phyloP scores from a whole-genome alignment of 2,329 filamentous ascomycete genomes.

The Stemphylium beticola region DNA sequence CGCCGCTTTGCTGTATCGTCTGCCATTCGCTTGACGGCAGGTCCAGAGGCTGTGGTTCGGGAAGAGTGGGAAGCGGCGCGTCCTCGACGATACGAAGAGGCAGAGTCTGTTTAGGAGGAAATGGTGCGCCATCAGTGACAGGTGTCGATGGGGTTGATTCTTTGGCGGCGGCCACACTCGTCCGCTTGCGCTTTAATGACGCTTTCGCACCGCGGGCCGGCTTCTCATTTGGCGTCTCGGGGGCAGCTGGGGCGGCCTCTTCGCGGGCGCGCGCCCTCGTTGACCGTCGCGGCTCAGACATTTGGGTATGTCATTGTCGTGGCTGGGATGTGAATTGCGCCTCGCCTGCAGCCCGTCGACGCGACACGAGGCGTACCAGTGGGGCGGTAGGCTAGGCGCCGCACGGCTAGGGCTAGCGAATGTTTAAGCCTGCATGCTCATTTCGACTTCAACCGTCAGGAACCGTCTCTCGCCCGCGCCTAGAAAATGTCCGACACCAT shows the following conservation, averaged over 20 bases:
- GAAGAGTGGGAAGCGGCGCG: conserved; percentile 73
- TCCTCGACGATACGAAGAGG: conserved; percentile 69
- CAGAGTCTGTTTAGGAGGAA: conserved; percentile 46
- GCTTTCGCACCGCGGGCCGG: conserved; percentile 35
- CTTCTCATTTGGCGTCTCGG: conserved; percentile 29
- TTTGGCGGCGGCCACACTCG: conserved; percentile 27
- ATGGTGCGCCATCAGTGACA: conserved; percentile 19
- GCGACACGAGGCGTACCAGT: conserved; percentile 7
- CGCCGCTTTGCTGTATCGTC: conserved; percentile 75
- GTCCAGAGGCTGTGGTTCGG: conserved; percentile 68
- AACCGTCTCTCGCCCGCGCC: neutral
- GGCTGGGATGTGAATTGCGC: neutral
- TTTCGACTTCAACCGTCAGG: neutral
- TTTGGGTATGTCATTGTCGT: conserved; percentile 15
- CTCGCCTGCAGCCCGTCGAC: neutral
- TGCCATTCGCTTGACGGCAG: conserved; percentile 72
- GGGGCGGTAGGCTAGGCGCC: conserved; percentile 2
- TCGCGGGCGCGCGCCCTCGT: conserved; percentile 46
- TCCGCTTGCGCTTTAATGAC: conserved; percentile 44
- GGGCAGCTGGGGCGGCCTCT: conserved; percentile 34
- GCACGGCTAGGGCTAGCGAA: neutral
- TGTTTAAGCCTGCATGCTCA: neutral
- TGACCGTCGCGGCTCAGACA: conserved; percentile 47
- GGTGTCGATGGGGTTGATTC: conserved; percentile 36
- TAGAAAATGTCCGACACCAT: too few relatives aligned